These are phyloP conservation scores for Cladosporium halotolerans DNA, from an alignment of 2,329 filamentous ascomycete species.

Conservation along the genomic window DNA sequence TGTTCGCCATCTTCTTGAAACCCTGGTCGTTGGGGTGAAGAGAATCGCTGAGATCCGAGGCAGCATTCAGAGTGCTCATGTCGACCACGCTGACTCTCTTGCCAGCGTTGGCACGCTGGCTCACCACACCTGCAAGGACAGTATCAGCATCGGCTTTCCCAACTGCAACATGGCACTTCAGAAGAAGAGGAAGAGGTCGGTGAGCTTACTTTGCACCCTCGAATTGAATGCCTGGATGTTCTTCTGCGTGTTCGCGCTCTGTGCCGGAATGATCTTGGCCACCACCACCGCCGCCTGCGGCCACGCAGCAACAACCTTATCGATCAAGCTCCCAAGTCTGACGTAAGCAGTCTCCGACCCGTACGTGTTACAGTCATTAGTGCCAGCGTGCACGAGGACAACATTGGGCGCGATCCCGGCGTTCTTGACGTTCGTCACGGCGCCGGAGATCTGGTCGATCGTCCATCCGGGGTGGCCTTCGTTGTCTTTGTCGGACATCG, in stretches of 20 bases:
- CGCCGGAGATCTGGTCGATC: slow-evolving; percentile 14
- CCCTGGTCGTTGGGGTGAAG: slow-evolving; percentile 13
- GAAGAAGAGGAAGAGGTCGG: not conserved
- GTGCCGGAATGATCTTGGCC: slow-evolving; percentile 5
- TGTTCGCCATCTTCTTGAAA: slow-evolving; percentile 13
- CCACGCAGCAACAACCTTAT: slow-evolving; percentile 4
- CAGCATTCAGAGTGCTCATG: not conserved
- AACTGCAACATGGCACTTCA: not conserved
- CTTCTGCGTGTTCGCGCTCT: not conserved
- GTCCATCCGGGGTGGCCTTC: slow-evolving; percentile 13
- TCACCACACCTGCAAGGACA: slow-evolving; percentile 3
- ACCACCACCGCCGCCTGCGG: slow-evolving; percentile 13
- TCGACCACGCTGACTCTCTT: slow-evolving; percentile 8
- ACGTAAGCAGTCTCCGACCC: slow-evolving; percentile 4
- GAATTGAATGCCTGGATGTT: slow-evolving; percentile 5
- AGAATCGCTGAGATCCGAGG: slow-evolving; percentile 2
- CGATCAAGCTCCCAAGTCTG: slow-evolving; percentile 12
- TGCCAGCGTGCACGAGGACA: slow-evolving; percentile 13
- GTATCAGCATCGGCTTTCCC: not conserved
- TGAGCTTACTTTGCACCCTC: slow-evolving; percentile 1
- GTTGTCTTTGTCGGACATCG: slow-evolving; percentile 13
- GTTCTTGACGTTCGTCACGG: not conserved
- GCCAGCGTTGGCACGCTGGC: slow-evolving; percentile 2
- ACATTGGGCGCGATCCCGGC: slow-evolving; percentile 7
- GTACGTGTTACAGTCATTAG: slow-evolving; percentile 10